These are phyloP conservation scores for Neolecta irregularis DNA, from an alignment of 1,139 yeast genomes.

Conservation along the genomic window DNA sequence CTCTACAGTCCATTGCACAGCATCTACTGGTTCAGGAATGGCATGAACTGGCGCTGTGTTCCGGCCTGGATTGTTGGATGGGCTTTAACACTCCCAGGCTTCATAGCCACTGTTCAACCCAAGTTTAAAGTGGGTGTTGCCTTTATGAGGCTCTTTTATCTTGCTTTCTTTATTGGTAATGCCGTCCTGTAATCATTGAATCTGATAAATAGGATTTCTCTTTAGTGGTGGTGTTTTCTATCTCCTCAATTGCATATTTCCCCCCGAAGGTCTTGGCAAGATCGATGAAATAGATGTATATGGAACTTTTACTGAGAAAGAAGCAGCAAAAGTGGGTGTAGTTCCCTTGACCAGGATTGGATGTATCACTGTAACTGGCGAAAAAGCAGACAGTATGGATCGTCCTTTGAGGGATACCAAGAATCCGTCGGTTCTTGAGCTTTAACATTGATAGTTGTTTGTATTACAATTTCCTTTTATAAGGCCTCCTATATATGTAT, in stretches of 20 bases:
- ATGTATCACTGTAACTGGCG: too few species aligned
- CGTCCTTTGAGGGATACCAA: too few species aligned
- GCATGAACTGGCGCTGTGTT: constrained; percentile 63
- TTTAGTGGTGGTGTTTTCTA: constrained; percentile 29
- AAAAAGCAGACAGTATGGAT: too few species aligned
- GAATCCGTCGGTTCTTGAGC: too few species aligned
- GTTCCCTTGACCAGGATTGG: constrained; percentile 13
- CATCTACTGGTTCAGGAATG: constrained; percentile 39
- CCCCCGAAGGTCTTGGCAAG: constrained; percentile 25
- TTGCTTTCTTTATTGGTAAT: constrained; percentile 6
- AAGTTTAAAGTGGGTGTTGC: constrained; percentile 1
- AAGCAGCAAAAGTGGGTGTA: constrained; percentile 16
- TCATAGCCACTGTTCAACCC: constrained; percentile 6
- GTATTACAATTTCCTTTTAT: too few species aligned
- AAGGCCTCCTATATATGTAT: too few species aligned
- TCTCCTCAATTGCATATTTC: constrained; percentile 26
- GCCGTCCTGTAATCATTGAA: background rate
- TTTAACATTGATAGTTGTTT: too few species aligned
- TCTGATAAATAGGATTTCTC: constrained; percentile 25
- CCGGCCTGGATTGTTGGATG: constrained; percentile 60
- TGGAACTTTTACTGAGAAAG: constrained; percentile 22
- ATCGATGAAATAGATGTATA: constrained; percentile 29
- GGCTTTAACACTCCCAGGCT: constrained; percentile 58
- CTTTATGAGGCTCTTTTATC: constrained; percentile 3
- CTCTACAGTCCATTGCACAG: constrained; percentile 35